phyloP scores from a whole-genome alignment of 2,329 filamentous ascomycete species.

The Alternaria arbusti region DNA sequence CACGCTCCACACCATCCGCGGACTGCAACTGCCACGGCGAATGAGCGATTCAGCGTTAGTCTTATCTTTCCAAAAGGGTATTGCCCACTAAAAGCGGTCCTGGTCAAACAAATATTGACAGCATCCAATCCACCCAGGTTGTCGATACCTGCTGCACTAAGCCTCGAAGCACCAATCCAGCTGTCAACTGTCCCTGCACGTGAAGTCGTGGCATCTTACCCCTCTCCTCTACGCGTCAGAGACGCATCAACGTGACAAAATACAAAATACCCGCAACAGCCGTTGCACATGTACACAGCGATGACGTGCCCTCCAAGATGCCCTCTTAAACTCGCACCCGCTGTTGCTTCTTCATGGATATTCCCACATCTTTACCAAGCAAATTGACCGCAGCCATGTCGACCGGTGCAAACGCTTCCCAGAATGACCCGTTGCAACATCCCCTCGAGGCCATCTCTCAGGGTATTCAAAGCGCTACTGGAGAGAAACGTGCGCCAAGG shows the following conservation, averaged over 20 bases:
- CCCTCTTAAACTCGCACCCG: neutral
- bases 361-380: constrained; percentile 15
- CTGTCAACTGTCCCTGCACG: neutral
- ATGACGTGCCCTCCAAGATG: constrained; percentile 5
- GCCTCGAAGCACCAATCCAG: neutral
- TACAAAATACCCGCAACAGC: neutral
- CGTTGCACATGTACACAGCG: constrained; percentile 1
- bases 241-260: constrained; percentile 27
- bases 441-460: constrained; percentile 52
- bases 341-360: constrained; percentile 18
- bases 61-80: neutral
- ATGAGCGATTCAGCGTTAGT: neutral
- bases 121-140: neutral
- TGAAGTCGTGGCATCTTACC: constrained; percentile 3
- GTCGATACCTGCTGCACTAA: neutral
- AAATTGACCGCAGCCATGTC: constrained; percentile 28
- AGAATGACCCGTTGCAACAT: constrained; percentile 45
- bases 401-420: constrained; percentile 40
- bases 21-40: neutral
- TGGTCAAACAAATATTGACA: neutral
- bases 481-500: constrained; percentile 49
- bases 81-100: neutral
- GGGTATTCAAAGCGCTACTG: constrained; percentile 49
- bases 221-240: constrained; percentile 20
- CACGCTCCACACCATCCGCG: neutral